A percentile compares a stretch with the other conserved stretches of the same genome.
Conservation (phyloP, 257 asterid species). For the Plantago ovata region DNA sequence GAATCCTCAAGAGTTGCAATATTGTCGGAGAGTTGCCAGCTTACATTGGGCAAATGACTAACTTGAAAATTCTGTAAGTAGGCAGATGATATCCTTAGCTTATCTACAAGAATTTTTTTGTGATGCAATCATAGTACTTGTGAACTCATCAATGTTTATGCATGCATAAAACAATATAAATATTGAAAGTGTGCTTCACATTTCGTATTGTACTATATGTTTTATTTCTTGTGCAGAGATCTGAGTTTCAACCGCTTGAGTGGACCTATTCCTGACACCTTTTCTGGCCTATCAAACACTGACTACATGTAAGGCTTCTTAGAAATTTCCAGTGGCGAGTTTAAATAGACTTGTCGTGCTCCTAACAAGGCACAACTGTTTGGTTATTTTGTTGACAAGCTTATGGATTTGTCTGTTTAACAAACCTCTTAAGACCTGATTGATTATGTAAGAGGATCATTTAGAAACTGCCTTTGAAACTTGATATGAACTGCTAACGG, state of each 20-base stretch:
- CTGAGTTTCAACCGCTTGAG: conserved; percentile 66
- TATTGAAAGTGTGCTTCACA: not conserved
- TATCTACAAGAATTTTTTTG: not conserved
- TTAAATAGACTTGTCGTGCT: not conserved
- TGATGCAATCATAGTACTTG: not conserved
- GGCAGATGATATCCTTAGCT: conserved; percentile 3
- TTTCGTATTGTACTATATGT: not conserved
- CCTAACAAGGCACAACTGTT: too few relatives aligned
- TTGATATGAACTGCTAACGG: not conserved
- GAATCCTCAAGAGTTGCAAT: conserved; percentile 73
- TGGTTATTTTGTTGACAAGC: not conserved
- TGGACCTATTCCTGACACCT: conserved; percentile 51
- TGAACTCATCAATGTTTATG: not conserved
- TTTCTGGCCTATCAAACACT: conserved; percentile 11
- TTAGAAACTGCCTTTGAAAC: not conserved
- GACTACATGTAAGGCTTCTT: conserved; percentile 43
- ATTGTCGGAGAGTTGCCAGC: conserved; percentile 47
- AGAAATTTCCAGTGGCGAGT: not conserved
- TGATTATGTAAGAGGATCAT: not conserved
- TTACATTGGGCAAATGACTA: conserved; percentile 33
- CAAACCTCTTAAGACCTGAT: not conserved
- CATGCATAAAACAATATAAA: not conserved
- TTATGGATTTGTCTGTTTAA: not conserved
- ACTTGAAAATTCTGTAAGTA: conserved; percentile 54
- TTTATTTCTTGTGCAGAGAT: conserved; percentile 42